A percentile compares a stretch with the other conserved stretches of the same genome.
These are phyloP conservation scores for Stenocarpella maydis DNA, from an alignment of 2,329 filamentous ascomycete genomes.

Conservation along the genomic window DNA sequence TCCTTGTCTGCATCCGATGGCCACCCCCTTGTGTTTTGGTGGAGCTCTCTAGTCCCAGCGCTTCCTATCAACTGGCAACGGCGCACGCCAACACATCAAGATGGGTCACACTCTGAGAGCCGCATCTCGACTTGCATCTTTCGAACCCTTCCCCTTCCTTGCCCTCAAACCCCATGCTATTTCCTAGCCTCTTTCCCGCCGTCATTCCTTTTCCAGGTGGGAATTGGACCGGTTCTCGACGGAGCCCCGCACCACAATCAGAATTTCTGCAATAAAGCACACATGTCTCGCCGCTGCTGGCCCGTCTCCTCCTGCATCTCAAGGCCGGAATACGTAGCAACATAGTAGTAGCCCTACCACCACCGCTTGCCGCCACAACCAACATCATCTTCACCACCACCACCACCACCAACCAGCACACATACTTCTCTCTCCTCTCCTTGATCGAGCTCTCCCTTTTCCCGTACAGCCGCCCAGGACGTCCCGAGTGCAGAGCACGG, in stretches of 20 bases:
- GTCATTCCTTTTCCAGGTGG: conserved; percentile 47
- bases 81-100: conserved; percentile 89
- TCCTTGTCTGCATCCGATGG: conserved; percentile 36
- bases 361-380: conserved; percentile 50
- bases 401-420: conserved; percentile 45
- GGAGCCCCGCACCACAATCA: conserved; percentile 58
- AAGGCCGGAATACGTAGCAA: conserved; percentile 55
- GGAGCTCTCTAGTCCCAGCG: conserved; percentile 70
- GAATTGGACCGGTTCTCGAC: conserved; percentile 33
- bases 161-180: conserved; percentile 44
- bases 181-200: conserved; percentile 40
- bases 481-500: conserved; percentile 6
- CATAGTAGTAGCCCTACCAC: conserved; percentile 50
- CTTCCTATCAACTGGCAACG: conserved; percentile 80
- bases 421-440: conserved; percentile 38
- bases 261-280: conserved; percentile 70
- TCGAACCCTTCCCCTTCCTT: conserved; percentile 51
- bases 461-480: conserved; percentile 33
- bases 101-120: conserved; percentile 76
- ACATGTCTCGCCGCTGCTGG: conserved; percentile 67
- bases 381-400: conserved; percentile 41
- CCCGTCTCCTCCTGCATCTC: conserved; percentile 58
- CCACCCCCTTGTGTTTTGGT: conserved; percentile 60
- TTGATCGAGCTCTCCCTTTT: conserved; percentile 29
- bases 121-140: conserved; percentile 71